These are phyloP conservation scores for Nothophoma quercina DNA, from an alignment of 2,329 filamentous ascomycete species.

Conservation along the genomic window DNA sequence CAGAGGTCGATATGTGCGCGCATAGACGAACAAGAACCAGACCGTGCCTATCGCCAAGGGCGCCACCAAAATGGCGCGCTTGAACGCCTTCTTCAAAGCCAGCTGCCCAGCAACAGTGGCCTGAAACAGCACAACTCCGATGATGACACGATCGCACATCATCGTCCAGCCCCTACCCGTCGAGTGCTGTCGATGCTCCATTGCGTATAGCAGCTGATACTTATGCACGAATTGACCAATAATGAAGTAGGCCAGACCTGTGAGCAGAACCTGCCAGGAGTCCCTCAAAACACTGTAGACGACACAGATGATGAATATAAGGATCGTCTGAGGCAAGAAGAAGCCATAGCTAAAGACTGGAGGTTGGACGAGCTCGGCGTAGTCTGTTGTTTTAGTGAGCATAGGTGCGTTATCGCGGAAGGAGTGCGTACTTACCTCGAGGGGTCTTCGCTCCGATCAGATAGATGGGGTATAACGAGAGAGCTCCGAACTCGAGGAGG, in stretches of 20 bases:
- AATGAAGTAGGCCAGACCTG: constrained; percentile 82
- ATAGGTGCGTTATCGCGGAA: not conserved
- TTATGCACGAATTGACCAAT: constrained; percentile 92
- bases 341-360: constrained; percentile 95
- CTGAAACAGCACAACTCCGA: constrained; percentile 89
- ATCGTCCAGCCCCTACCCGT: constrained; percentile 96
- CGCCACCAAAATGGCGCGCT: constrained; percentile 73
- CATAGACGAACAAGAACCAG: constrained; percentile 89
- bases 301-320: constrained; percentile 93
- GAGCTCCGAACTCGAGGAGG: constrained; percentile 86
- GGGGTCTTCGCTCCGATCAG: constrained; percentile 84
- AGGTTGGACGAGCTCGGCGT: constrained; percentile 80
- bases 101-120: constrained; percentile 89
- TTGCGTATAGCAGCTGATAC: constrained; percentile 96
- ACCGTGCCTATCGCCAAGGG: constrained; percentile 82
- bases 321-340: constrained; percentile 88
- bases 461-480: constrained; percentile 82
- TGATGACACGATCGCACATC: constrained; percentile 89
- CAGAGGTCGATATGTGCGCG: constrained; percentile 81
- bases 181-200: constrained; percentile 95
- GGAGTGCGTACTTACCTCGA: constrained; percentile 56
- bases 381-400: constrained; percentile 62
- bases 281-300: constrained; percentile 88
- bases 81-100: constrained; percentile 75
- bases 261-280: constrained; percentile 81